These are phyloP conservation scores for Pulicaria dysenterica DNA, from an alignment of 129 eudicot genomes.

Conservation along the genomic window DNA sequence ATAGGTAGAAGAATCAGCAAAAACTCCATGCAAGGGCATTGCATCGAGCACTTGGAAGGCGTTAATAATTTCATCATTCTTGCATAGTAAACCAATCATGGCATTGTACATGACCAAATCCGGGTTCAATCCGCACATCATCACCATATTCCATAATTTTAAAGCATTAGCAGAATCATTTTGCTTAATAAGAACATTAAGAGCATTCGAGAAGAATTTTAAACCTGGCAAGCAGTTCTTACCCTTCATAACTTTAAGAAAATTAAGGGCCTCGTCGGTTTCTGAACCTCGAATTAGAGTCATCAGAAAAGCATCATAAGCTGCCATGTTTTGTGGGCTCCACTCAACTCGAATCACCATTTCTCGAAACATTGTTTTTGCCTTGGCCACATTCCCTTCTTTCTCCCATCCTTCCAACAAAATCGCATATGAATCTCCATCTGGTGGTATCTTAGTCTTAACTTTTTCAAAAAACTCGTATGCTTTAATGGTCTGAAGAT, in stretches of 20 bases:
- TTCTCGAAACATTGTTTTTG: conserved; percentile 74
- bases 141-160: conserved; percentile 66
- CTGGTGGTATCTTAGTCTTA: conserved; percentile 58
- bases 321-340: conserved; percentile 58
- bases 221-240: conserved; percentile 84
- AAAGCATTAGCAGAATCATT: conserved; percentile 70
- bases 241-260: conserved; percentile 71
- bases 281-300: conserved; percentile 61
- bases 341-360: conserved; percentile 90
- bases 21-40: conserved; percentile 73
- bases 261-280: conserved; percentile 66
- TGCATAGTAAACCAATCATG: conserved; percentile 71
- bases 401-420: conserved; percentile 82
- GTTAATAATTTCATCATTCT: conserved; percentile 46
- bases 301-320: conserved; percentile 71
- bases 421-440: conserved; percentile 79
- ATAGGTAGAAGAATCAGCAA: conserved; percentile 70
- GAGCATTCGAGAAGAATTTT: conserved; percentile 74
- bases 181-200: conserved; percentile 61
- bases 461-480: conserved; percentile 63
- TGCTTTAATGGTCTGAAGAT: conserved; percentile 47
- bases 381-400: conserved; percentile 63
- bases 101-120: conserved; percentile 68
- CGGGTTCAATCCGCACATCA: conserved; percentile 58
- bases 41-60: conserved; percentile 70